Evolutionary conservation across 192 early-diverging fungal genomes (phyloP).

Genomic region (Chytriomyces hyalinus): DNA sequence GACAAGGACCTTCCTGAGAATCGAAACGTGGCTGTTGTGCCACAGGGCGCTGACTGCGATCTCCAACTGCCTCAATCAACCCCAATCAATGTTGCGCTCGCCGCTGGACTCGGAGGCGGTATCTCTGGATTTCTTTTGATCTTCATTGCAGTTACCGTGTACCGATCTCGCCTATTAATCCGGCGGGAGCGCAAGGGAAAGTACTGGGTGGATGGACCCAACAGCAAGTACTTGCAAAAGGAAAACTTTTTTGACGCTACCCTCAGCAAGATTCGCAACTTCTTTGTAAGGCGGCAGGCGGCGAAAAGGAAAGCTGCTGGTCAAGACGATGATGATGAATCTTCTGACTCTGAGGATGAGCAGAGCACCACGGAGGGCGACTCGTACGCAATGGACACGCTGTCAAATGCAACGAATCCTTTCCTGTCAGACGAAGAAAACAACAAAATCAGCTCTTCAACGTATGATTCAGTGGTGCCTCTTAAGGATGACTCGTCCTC

Average conservation of each 20-base stretch:
- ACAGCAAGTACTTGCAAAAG: constrained; percentile 12
- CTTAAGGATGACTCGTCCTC: constrained; percentile 13
- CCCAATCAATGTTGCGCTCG: constrained; percentile 23
- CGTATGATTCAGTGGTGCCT: not conserved
- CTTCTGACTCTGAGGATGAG: not conserved
- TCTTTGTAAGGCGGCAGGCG: not conserved
- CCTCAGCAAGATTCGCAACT: not conserved
- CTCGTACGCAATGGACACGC: not conserved
- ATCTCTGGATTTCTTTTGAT: not conserved
- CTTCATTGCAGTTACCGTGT: constrained; percentile 8
- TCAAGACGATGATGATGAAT: not conserved
- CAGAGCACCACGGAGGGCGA: not conserved
- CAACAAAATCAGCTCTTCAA: not conserved
- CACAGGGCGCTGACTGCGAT: not conserved
- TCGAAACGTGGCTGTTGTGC: not conserved
- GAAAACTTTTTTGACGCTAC: constrained; percentile 14
- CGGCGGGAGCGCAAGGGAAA: constrained; percentile 21
- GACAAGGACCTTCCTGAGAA: not conserved
- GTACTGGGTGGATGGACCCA: constrained; percentile 30
- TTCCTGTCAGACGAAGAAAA: constrained; percentile 20
- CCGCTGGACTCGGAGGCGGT: constrained; percentile 5
- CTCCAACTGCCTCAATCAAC: not conserved
- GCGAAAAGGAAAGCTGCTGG: not conserved
- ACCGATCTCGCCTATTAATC: not conserved
- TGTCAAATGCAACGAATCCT: constrained; percentile 4